A percentile compares a stretch with the other conserved stretches of the same genome.
phyloP scores from a whole-genome alignment of 306 rosid species.

The Casuarina cunninghamiana region DNA sequence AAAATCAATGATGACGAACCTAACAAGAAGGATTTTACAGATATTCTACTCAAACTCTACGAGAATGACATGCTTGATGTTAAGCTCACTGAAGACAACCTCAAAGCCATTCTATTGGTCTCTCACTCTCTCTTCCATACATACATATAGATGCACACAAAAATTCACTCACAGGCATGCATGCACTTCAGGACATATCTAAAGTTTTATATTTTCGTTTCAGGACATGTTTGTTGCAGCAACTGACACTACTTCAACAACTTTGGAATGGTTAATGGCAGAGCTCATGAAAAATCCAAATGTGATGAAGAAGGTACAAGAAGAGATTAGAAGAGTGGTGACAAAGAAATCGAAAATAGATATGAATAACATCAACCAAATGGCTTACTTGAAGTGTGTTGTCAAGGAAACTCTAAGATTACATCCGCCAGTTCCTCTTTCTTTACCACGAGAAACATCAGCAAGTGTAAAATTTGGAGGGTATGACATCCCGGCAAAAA shows the following conservation, averaged over 20 bases:
- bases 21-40: background rate
- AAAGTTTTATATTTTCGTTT: too few relatives aligned
- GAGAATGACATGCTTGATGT: conserved; percentile 21
- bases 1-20: background rate
- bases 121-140: background rate
- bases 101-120: background rate
- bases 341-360: conserved; percentile 19
- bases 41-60: background rate
- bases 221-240: conserved; percentile 1
- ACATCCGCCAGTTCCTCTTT: too few relatives aligned
- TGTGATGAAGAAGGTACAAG: conserved; percentile 36
- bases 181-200: conserved; percentile 22
- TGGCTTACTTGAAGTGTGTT: conserved; percentile 28
- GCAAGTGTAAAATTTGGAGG: too few relatives aligned
- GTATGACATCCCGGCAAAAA: too few relatives aligned
- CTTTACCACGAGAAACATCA: too few relatives aligned
- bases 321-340: conserved; percentile 33
- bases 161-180: too few relatives aligned
- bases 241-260: background rate
- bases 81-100: conserved; percentile 18
- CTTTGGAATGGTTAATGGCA: conserved; percentile 29
- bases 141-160: too few relatives aligned
- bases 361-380: conserved; percentile 15
- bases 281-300: conserved; percentile 28
- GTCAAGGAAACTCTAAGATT: too few relatives aligned